Evolutionary conservation across 2,329 filamentous ascomycete species (phyloP), one percentile per base, ranked within the genome.

Genomic region (Pseudogymnoascus sp.): DNA sequence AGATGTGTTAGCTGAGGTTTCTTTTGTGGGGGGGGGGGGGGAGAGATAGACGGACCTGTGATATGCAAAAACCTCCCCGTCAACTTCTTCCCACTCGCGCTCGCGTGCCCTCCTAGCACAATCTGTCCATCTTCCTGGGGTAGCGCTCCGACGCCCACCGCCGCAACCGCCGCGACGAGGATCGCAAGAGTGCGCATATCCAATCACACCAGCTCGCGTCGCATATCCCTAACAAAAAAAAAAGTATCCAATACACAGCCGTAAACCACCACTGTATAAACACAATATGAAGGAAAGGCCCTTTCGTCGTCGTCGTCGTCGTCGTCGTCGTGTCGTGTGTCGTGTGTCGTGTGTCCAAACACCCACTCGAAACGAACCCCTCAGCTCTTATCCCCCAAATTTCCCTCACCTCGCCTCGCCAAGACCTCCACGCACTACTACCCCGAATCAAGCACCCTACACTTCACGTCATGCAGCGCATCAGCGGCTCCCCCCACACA

Each of bases 31-130:
- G 2, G 21, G 3, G 21, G 21, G 16, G 4, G 18, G 38, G 62
- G 28, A 16, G 31, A 64, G 61, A 65, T 68, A 59, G 63, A 66
- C 33, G 63, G 61, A 93, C 91, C 92, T 76, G 91, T 94, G 69
- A 96, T 90, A 76, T 96, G 91, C 72, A 96, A 80, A 77, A 96
- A 96, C 73, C 84, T 85, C 67, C 91, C 91, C 67, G 84, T 82
- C 69, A 91, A 76, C 70, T 79, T 65, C 63, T 40, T 63, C 23
- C 16, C 38, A 16, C 21, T 42, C 38, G 7, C 38, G 2, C 38
- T 18, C 38, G 38, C 16, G 38, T 18, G 38, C 11, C 35, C 35
- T 14, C 38, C 38, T 18, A 42, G 18, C 18, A 42, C 38, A 18
- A 42, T 42, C 16, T 42, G 38, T 1, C 16, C 38, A 42, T 42